Evolutionary conservation across 257 asterid species (phyloP), one percentile per base, ranked within the genome.

Genomic region (Jaltomata sinuosa): DNA sequence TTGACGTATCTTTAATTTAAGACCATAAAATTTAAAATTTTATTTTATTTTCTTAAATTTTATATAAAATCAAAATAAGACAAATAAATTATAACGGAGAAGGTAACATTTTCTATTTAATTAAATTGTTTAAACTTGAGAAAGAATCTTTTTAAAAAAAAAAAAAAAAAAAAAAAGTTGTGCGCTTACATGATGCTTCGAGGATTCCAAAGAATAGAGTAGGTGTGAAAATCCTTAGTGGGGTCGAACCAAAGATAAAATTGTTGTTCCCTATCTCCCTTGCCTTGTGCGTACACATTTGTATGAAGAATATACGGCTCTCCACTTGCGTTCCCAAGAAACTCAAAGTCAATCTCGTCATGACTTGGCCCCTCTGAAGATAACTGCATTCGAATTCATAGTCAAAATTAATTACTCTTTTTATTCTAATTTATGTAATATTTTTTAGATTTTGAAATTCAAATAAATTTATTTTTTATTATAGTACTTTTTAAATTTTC

Each of bases 171-270:
- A 3, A 3, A 80, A 4, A 29, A 22, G 27, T n/a, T n/a, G 16
- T 15, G 29, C 38, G 5, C 83, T 84, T 89, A 91, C 94, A 91
- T 87, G 91, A 91, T 91, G 87, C 86, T 89, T 83, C 62, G 89
- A 55, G 94, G 94, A 80, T 90, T 91, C 94, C 94, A 91, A 15
- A 90, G 88, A 84, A 91, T 84, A 55, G 93, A 90, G 86, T 91
- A 91, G 55, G 93, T 91, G 85, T 91, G 94, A 71, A 90, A 91
- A 79, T 85, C 92, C 81, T 87, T 87, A 11, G 94, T 91, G 0
- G 92, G 94, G 45, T 91, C 93, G 47, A 91, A 91, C 94, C 94
- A 91, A 34, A 91, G 91, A 54, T 88, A 62, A 76, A 91, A 91
- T 79, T 89, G 94, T 52, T 91, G 92, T 49, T 91, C 93, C 22